Conservation (phyloP, 1,284 basidiomycete genomes). For the Cutaneotrichosporon dermatis region DNA sequence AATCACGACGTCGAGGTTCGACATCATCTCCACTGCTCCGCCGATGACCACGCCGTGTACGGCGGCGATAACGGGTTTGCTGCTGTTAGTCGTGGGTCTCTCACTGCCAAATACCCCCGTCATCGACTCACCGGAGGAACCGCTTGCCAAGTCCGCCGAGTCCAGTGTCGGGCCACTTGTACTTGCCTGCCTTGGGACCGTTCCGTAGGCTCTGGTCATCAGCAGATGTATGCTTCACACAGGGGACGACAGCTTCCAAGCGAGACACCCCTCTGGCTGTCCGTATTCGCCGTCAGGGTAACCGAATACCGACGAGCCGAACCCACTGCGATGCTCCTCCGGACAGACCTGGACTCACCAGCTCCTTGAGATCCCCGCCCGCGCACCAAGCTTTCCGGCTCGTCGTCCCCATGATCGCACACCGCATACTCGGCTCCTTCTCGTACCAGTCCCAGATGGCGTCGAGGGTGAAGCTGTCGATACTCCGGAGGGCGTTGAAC, state of each 20-base stretch:
- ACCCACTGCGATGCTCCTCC: too few relatives aligned
- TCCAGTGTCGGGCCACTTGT: conserved; percentile 7
- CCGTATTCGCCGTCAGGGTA: too few relatives aligned
- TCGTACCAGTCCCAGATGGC: conserved; percentile 16
- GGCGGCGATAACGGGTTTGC: conserved; percentile 16
- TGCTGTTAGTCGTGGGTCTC: too few relatives aligned
- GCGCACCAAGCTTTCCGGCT: conserved; percentile 13
- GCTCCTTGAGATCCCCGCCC: conserved; percentile 16
- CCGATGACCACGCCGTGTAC: conserved; percentile 12
- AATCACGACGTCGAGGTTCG: conserved; percentile 15
- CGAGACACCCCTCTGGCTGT: too few relatives aligned
- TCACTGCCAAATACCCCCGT: too few relatives aligned
- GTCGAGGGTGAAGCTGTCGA: conserved; percentile 5
- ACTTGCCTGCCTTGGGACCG: not conserved
- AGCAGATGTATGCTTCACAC: not conserved
- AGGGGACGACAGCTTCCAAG: too few relatives aligned
- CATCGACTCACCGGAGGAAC: not conserved
- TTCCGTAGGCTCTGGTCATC: not conserved
- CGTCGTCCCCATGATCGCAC: conserved; percentile 14
- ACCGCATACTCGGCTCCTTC: conserved; percentile 12
- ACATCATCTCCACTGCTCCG: conserved; percentile 19
- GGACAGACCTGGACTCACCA: not conserved
- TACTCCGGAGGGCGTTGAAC: conserved; percentile 10
- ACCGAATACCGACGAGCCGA: too few relatives aligned
- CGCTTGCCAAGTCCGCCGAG: conserved; percentile 7